Evolutionary conservation across 163 green algal species (phyloP), one percentile per base, ranked within the genome.

Genomic region (Chlorella variabilis): DNA sequence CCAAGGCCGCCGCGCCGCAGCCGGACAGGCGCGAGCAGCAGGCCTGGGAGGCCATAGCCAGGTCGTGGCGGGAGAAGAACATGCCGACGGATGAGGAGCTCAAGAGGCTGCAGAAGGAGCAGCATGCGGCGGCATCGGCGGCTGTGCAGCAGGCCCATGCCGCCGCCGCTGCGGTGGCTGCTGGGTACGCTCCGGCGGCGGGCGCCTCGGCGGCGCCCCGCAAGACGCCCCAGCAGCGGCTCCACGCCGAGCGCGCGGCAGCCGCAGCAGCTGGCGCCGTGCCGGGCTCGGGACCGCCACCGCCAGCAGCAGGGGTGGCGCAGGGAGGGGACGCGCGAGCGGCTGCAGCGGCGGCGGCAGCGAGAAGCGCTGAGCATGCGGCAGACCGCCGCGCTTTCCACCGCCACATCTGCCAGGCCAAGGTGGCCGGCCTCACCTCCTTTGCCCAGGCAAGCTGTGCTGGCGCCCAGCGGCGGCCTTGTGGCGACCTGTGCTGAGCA

Each of bases 1-100:
- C 75, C 51, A 67, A 66, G 59, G 5, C 45, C 13, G 74, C 34
- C n/a, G n/a, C n/a, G n/a, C n/a, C n/a, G n/a, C n/a, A n/a, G n/a
- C 39, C 25, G 18, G 61, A 73, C 23, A 76, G 49, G 61, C 58
- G 29, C 23, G 61, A 49, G 39, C n/a, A 80, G 58, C n/a, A 71
- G 48, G 80, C 82, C 2, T 83, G 78, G 78, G 54, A 74, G 39
- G 54, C 56, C 4, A 31, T 49, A 8, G 78, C 78, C 8, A 31
- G 8, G 38, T 67, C 67, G 18, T 83, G 78, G 78, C 78, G 78
- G 29, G 31, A 83, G 39, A 76, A 68, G 31, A 77, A 83, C 78
- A 76, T 27, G 38, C 78, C 78, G 4, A 71, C 67, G 9, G 29
- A 54, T 5, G 41, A 36, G 8, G 65, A 83, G 77, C 45, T 83